phyloP scores from a whole-genome alignment of 1,284 basidiomycete species.

The Pisolithus thermaeus region DNA sequence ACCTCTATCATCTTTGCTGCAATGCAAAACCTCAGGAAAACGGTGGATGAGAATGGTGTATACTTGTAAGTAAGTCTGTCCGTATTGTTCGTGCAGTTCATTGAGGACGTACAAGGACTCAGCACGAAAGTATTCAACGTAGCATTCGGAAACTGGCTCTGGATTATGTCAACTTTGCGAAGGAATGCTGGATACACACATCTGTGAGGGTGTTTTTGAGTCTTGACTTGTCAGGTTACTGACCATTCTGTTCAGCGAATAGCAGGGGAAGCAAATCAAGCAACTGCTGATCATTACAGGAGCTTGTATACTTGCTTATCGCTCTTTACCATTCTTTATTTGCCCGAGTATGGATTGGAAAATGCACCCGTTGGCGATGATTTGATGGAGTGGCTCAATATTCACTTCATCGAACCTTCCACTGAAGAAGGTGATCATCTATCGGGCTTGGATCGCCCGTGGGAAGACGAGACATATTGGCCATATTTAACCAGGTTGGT shows the following conservation, averaged over 20 bases:
- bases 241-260: conserved; percentile 19
- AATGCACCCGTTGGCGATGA: conserved; percentile 90
- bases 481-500: conserved; percentile 68
- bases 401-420: conserved; percentile 79
- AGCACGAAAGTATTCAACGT: conserved; percentile 38
- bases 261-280: conserved; percentile 46
- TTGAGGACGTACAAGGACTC: conserved; percentile 33
- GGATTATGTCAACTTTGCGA: conserved; percentile 68
- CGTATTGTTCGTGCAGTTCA: conserved; percentile 7
- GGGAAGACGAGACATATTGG: conserved; percentile 86
- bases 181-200: conserved; percentile 70
- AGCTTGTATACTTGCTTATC: conserved; percentile 75
- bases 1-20: conserved; percentile 56
- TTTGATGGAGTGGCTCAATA: conserved; percentile 94
- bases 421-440: conserved; percentile 83
- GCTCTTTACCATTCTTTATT: conserved; percentile 82
- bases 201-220: conserved; percentile 45
- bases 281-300: conserved; percentile 60
- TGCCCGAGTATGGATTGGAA: conserved; percentile 78
- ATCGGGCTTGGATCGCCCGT: conserved; percentile 67
- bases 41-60: conserved; percentile 21
- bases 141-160: conserved; percentile 57
- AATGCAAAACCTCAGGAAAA: conserved; percentile 48
- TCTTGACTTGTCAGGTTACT: conserved; percentile 35
- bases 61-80: conserved; percentile 10